Evolutionary conservation across 306 rosid genomes (phyloP).

Genomic region (Acacia confusa): DNA sequence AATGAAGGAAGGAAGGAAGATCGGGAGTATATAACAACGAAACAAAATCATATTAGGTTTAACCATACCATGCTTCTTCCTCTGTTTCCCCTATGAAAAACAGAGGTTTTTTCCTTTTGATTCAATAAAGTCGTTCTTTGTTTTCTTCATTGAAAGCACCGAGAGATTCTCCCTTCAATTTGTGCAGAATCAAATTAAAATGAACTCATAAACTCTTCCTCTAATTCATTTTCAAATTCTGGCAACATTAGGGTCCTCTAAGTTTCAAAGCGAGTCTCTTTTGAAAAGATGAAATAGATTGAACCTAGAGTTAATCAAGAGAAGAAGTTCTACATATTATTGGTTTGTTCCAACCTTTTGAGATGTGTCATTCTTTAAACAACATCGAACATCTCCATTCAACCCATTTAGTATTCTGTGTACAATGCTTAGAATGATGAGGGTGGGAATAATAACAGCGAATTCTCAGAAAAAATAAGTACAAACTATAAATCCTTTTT

Average conservation of each 20-base stretch:
- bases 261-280: too few relatives aligned
- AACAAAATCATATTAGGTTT: neutral
- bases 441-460: too few relatives aligned
- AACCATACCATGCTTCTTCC: neutral
- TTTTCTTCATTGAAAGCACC: neutral
- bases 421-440: too few relatives aligned
- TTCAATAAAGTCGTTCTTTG: neutral
- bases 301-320: neutral
- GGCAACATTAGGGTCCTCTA: too few relatives aligned
- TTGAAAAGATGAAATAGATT: neutral
- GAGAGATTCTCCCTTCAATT: neutral
- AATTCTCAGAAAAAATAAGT: too few relatives aligned
- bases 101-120: neutral
- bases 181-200: too few relatives aligned
- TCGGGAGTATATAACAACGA: neutral
- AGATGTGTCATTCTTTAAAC: neutral
- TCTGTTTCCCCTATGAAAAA: neutral
- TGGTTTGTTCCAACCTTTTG: neutral
- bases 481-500: too few relatives aligned
- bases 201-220: too few relatives aligned
- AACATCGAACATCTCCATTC: neutral
- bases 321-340: neutral
- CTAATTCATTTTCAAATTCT: too few relatives aligned
- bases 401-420: neutral
- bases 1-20: neutral